phyloP scores from a whole-genome alignment of 805 yeast species.

The Saccharomycopsis microspora region DNA sequence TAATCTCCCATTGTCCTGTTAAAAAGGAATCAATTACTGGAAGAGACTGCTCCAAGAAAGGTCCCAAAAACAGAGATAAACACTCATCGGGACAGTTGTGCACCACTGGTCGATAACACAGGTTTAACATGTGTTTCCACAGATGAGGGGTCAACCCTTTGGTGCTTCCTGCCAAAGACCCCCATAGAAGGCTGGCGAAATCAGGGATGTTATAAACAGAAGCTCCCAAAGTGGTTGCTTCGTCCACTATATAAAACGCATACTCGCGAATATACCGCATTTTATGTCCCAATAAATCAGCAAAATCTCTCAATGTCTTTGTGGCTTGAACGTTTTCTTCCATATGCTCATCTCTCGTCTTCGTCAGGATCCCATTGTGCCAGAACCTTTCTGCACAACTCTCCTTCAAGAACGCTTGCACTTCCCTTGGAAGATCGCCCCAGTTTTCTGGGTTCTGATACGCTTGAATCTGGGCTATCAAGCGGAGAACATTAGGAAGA shows the following conservation, averaged over 20 bases:
- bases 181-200: conserved; percentile 67
- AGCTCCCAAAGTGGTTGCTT: conserved; percentile 81
- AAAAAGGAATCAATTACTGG: conserved; percentile 64
- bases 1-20: conserved; percentile 64
- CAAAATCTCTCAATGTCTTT: conserved; percentile 89
- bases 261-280: conserved; percentile 93
- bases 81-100: conserved; percentile 75
- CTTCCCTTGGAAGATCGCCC: conserved; percentile 78
- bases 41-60: conserved; percentile 69
- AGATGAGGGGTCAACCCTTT: conserved; percentile 88
- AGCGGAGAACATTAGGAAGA: conserved; percentile 78
- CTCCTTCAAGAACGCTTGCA: conserved; percentile 82
- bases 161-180: conserved; percentile 74
- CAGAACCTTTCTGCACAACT: conserved; percentile 91
- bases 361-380: conserved; percentile 96
- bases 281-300: conserved; percentile 94
- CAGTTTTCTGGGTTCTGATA: conserved; percentile 92
- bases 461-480: conserved; percentile 83
- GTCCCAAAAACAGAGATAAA: conserved; percentile 59
- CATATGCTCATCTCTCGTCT: conserved; percentile 86
- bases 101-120: conserved; percentile 76
- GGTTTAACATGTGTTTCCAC: conserved; percentile 93
- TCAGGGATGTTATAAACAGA: conserved; percentile 80
- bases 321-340: conserved; percentile 92
- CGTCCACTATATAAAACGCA: conserved; percentile 80